These are phyloP conservation scores for Escovopsis sp. DNA, from an alignment of 2,329 filamentous ascomycete genomes.

Conservation along the genomic window DNA sequence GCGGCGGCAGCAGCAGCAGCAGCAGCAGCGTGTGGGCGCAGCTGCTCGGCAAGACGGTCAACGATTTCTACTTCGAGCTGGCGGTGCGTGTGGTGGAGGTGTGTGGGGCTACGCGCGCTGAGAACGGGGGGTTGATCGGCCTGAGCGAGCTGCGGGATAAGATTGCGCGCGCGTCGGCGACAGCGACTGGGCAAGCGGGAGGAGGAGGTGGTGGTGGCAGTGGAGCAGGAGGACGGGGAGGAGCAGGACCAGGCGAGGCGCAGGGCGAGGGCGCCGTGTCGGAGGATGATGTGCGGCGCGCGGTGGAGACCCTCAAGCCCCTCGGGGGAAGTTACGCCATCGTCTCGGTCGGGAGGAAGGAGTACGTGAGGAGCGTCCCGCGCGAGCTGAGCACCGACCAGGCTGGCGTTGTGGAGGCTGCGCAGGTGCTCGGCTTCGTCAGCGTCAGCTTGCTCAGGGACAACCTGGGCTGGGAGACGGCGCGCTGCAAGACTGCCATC, in stretches of 20 bases:
- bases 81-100: slow-evolving; percentile 92
- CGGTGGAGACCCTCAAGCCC: slow-evolving; percentile 73
- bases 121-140: slow-evolving; percentile 86
- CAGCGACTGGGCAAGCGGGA: no score
- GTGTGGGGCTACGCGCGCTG: slow-evolving; percentile 67
- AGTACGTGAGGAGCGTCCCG: slow-evolving; percentile 83
- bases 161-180: slow-evolving; percentile 42
- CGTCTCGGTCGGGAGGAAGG: slow-evolving; percentile 65
- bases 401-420: slow-evolving; percentile 78
- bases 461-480: slow-evolving; percentile 74
- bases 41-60: slow-evolving; percentile 77
- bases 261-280: slow-evolving; percentile 68
- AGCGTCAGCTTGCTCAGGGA: slow-evolving; percentile 76
- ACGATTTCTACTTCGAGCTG: slow-evolving; percentile 97
- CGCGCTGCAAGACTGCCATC: slow-evolving; percentile 74
- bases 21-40: slow-evolving; percentile 69
- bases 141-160: slow-evolving; percentile 65
- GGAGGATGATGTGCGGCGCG: slow-evolving; percentile 84
- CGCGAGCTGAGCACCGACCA: slow-evolving; percentile 94
- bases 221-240: no score
- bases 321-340: slow-evolving; percentile 80
- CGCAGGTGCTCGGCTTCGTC: slow-evolving; percentile 78
- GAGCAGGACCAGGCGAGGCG: slow-evolving; percentile 16
- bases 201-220: no score
- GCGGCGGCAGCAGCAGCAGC: slow-evolving; percentile 27